These are phyloP conservation scores for Xylaria sp. DNA, from an alignment of 2,329 filamentous ascomycete genomes.

Conservation along the genomic window DNA sequence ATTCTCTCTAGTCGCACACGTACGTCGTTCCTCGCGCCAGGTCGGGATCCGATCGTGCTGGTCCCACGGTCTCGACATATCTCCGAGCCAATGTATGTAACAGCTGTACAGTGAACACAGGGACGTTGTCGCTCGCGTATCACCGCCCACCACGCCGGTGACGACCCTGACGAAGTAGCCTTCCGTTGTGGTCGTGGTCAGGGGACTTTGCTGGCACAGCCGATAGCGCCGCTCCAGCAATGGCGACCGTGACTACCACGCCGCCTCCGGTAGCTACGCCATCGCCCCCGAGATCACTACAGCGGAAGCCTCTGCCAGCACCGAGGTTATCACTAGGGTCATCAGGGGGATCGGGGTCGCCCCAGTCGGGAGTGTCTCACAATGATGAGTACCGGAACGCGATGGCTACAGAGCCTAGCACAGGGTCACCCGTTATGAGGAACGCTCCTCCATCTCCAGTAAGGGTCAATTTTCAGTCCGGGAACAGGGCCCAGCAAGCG, in stretches of 20 bases:
- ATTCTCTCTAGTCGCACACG: slow-evolving; percentile 36
- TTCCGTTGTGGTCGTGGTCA: slow-evolving; percentile 27
- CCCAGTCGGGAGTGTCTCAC: slow-evolving; percentile 48
- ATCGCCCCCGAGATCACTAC: slow-evolving; percentile 45
- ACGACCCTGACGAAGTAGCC: slow-evolving; percentile 19
- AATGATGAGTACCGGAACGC: slow-evolving; percentile 33
- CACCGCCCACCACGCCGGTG: slow-evolving; percentile 30
- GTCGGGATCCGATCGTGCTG: slow-evolving; percentile 22
- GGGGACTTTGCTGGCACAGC: slow-evolving; percentile 36
- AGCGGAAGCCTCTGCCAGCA: slow-evolving; percentile 44
- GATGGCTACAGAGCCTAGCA: slow-evolving; percentile 19
- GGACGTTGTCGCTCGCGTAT: slow-evolving; percentile 36
- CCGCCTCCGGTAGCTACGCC: slow-evolving; percentile 43
- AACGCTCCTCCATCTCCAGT: slow-evolving; percentile 66
- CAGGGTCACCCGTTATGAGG: slow-evolving; percentile 57
- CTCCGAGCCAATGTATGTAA: slow-evolving; percentile 39
- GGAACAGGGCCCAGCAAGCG: slow-evolving; percentile 63
- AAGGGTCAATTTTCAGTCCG: slow-evolving; percentile 62
- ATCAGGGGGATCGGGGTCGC: slow-evolving; percentile 42
- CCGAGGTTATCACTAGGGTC: slow-evolving; percentile 49
- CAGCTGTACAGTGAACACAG: slow-evolving; percentile 38
- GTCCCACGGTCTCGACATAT: slow-evolving; percentile 20
- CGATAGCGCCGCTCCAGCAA: slow-evolving; percentile 35
- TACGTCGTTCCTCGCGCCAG: slow-evolving; percentile 25
- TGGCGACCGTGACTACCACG: slow-evolving; percentile 47